Base-by-base conservation (phyloP, 2,329 filamentous ascomycete genomes). In the Neoarthrinium moseri region DNA sequence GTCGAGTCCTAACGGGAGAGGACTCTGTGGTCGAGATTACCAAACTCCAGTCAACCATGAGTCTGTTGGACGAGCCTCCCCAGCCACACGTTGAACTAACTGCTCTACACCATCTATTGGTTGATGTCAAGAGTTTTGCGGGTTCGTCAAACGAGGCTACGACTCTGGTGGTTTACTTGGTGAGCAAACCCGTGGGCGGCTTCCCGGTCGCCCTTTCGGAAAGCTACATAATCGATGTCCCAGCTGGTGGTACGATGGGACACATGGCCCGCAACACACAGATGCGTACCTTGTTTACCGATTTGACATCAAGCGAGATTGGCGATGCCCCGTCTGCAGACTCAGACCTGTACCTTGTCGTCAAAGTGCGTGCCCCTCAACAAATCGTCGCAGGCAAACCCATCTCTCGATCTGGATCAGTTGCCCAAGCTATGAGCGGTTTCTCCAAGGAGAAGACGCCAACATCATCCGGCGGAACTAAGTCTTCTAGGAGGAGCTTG, bases 1-100 rank as follows among this genome's bases (percentile, higher is more conserved):
- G 94, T 7, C 83, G 91, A 36, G 84, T 97, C 22, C 69, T 99
- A 57, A 96, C 91, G 0, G 90, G 89, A 11, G 87, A 96, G 43
- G 94, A 99, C 66, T 96, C 91, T 1, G 89, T 94, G 4, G 87
- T 97, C 22, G 88, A 96, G 48, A 81, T 96, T 54, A 92, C 92
- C 6, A 90, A 84, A 62, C 73, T 97, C 46, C 95, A 99, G 70
- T 95, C 94, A 4, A 82, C 91, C 61, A 99, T 99, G 94, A 95
- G 91, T 66, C 78, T 97, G 58, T 75, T 99, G 36, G 86, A 96
- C 47, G 86, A 89, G 55, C 82, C 85, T n/a, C 91, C 91, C 0
- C 79, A 81, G 17, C 74, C 81, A 4, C 72, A 80, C 8, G 68
- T 81, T 13, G 91, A 90, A 55, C 77, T 85, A 40, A 84, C 81